Base-by-base conservation (phyloP, 2,329 filamentous ascomycete species). In the Nigrospora oryzae region DNA sequence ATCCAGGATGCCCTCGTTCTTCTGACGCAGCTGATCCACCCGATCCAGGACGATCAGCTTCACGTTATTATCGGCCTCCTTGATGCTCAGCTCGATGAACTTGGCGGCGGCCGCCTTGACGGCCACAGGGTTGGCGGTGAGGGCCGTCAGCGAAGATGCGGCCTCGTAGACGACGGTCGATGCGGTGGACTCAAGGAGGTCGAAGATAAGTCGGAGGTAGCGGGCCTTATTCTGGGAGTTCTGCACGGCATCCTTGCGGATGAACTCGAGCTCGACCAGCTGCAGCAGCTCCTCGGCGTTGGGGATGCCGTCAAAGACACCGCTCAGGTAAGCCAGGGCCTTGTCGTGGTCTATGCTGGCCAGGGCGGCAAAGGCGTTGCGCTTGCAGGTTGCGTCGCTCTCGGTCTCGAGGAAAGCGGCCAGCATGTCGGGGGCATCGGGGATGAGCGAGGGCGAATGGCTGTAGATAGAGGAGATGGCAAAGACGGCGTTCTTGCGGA, bases 111-210 rank as follows among this genome's bases (percentile, higher is more conserved):
- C 93, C 23, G 93, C 93, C 70, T 97, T 98, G 48, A 98, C 91
- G 15, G 93, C 93, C 12, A 98, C 93, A 1, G 93, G 91, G 68
- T 98, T 98, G 66, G 81, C 94, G 16, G 93, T 98, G 43, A 98
- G 78, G 1, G 90, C 84, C 7, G 91, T 97, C 46, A 98, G 75
- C 12, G 91, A 95, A 1, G 91, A 96, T 5, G 93, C 93, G 48
- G 93, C 93, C 69, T 98, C 93, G 63, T 98, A 98, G 28, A 97
- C 86, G 37, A 98, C 93, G 2, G 93, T 98, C 19, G 90, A 94
- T 42, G 91, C 85, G 49, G 84, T 84, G 31, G 93, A 91, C 66
- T 98, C 93, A 44, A 98, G 76, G 15, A 98, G 78, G 64, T 98
- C 93, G 60, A 98, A 97, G 56, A 98, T 98, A 51, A 98, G 75